These are phyloP conservation scores for Neonectria coccinea DNA, from an alignment of 2,329 filamentous ascomycete species.

Conservation along the genomic window DNA sequence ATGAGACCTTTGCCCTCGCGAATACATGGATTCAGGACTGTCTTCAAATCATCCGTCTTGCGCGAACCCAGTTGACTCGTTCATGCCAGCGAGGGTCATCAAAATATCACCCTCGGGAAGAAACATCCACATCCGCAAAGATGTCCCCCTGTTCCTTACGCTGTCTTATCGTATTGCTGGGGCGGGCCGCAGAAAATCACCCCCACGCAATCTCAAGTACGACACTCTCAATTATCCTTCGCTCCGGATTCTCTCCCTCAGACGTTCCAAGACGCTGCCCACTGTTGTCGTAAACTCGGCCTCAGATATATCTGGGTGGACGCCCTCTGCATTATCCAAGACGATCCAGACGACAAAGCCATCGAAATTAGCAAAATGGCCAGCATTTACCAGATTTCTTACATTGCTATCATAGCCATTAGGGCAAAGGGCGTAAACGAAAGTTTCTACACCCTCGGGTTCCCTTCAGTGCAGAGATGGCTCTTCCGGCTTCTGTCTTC, in stretches of 20 bases:
- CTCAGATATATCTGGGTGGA: slow-evolving; percentile 23
- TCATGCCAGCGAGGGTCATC: not conserved
- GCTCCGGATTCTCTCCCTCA: not conserved
- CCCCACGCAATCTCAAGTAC: slow-evolving; percentile 5
- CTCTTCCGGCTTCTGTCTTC: not conserved
- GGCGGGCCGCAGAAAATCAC: slow-evolving; percentile 9
- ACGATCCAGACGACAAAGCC: slow-evolving; percentile 22
- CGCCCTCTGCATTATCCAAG: slow-evolving; percentile 26
- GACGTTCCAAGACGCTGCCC: slow-evolving; percentile 9
- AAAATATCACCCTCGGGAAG: not conserved
- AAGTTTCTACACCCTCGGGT: slow-evolving; percentile 1
- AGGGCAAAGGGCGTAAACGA: slow-evolving; percentile 11
- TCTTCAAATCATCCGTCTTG: not conserved
- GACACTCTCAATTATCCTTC: not conserved
- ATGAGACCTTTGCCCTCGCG: not conserved
- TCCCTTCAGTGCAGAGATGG: not conserved
- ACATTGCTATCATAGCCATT: slow-evolving; percentile 5
- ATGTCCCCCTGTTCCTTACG: not conserved
- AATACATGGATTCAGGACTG: not conserved
- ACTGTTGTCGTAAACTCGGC: slow-evolving; percentile 11
- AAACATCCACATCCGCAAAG: not conserved
- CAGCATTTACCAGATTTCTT: slow-evolving; percentile 19
- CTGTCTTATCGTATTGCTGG: slow-evolving; percentile 18
- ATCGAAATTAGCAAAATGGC: slow-evolving; percentile 30
- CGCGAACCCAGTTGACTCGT: not conserved